Percentiles rank a stretch among this genome's conserved stretches.
Evolutionary conservation across 2,329 filamentous ascomycete genomes (phyloP).

Genomic region (Ambrosiella cleistominuta): DNA sequence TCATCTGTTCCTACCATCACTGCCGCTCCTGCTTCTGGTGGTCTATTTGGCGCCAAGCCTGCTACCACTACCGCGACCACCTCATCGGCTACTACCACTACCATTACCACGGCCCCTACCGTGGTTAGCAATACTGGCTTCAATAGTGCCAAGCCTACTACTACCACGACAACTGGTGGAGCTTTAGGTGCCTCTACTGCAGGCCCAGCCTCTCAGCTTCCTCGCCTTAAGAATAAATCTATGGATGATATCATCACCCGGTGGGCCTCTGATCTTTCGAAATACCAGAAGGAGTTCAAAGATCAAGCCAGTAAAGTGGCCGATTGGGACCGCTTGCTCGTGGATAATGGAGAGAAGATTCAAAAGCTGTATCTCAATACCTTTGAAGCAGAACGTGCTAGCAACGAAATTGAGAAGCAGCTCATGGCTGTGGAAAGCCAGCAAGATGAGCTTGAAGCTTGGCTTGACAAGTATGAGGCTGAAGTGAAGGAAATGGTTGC

Average conservation of each 20-base stretch:
- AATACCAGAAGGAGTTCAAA: conserved; percentile 95
- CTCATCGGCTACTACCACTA: conserved; percentile 11
- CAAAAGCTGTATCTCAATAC: conserved; percentile 83
- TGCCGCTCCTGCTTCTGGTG: conserved; percentile 1
- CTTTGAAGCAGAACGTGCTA: conserved; percentile 83
- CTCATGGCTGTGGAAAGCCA: conserved; percentile 77
- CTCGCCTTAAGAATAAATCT: conserved; percentile 89
- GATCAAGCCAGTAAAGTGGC: conserved; percentile 74
- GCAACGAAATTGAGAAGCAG: conserved; percentile 84
- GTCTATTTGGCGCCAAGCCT: conserved; percentile 10
- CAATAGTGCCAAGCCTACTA: conserved; percentile 21
- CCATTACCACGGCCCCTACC: conserved; percentile 16
- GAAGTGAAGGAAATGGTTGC: conserved; percentile 81
- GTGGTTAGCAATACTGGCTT: conserved; percentile 17
- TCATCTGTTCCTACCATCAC: conserved; percentile 15
- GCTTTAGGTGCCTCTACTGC: conserved; percentile 54
- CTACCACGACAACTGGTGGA: conserved; percentile 21
- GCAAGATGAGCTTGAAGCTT: conserved; percentile 74
- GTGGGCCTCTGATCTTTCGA: conserved; percentile 87
- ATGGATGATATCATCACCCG: conserved; percentile 98
- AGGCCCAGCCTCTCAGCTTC: conserved; percentile 68
- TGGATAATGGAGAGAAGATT: conserved; percentile 90
- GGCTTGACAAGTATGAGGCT: conserved; percentile 78
- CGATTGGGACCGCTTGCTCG: conserved; percentile 77
- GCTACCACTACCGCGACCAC: conserved; percentile 7